phyloP scores from a whole-genome alignment of 345 rosid genomes.

The Eutrema japonicum region DNA sequence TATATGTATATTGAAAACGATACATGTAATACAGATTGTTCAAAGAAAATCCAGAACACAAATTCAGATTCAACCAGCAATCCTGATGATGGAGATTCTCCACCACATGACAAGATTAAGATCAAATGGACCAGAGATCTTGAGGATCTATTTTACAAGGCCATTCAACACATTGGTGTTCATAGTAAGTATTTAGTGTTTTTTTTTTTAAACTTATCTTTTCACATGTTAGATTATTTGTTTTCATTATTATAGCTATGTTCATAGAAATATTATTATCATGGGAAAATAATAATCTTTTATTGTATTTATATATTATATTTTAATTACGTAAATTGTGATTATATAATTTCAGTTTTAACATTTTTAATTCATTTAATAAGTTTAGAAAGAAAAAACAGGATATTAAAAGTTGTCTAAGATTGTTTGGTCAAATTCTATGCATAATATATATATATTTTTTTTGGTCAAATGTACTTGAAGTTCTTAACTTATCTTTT shows the following conservation, averaged over 20 bases:
- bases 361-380: background rate
- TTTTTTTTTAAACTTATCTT: background rate
- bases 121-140: constrained; percentile 61
- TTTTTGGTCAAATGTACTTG: too few species aligned
- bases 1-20: background rate
- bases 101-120: constrained; percentile 41
- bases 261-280: background rate
- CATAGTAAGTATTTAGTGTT: constrained; percentile 53
- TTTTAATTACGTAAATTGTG: background rate
- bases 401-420: background rate
- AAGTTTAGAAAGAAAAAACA: background rate
- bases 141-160: constrained; percentile 50
- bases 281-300: background rate
- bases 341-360: background rate
- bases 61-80: background rate
- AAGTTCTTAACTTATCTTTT: background rate
- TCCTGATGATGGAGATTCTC: background rate
- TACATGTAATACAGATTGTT: background rate
- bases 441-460: background rate
- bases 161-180: constrained; percentile 51
- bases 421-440: background rate
- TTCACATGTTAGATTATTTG: background rate
- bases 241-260: background rate
- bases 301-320: background rate
- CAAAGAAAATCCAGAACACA: background rate